These are phyloP conservation scores for Coemansia sp. DNA, from an alignment of 192 early-diverging fungal genomes.

Conservation along the genomic window DNA sequence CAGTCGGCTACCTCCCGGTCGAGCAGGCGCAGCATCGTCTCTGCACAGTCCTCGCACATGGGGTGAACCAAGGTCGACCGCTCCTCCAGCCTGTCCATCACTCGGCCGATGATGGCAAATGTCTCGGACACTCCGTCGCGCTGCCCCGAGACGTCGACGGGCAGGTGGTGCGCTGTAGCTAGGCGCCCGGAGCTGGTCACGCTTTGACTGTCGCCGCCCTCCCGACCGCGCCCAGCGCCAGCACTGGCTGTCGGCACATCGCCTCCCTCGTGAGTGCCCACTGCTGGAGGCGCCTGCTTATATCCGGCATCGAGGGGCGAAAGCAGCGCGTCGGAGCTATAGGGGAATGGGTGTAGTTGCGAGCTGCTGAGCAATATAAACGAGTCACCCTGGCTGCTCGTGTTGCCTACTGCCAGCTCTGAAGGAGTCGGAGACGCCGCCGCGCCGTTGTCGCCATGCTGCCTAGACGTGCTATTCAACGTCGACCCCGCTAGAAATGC, in stretches of 20 bases:
- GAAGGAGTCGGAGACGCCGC: not conserved
- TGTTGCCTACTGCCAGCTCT: not conserved
- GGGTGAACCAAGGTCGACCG: slow-evolving; percentile 78
- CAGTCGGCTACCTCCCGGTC: slow-evolving; percentile 73
- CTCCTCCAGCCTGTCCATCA: slow-evolving; percentile 82
- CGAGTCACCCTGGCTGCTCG: slow-evolving; percentile 43
- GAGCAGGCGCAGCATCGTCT: slow-evolving; percentile 70
- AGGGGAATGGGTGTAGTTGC: slow-evolving; percentile 25
- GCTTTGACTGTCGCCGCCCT: not conserved
- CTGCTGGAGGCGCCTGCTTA: not conserved
- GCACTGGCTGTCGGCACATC: not conserved
- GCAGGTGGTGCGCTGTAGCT: not conserved
- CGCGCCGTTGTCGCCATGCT: not conserved
- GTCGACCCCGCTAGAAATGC: not conserved
- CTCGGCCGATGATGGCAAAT: slow-evolving; percentile 51
- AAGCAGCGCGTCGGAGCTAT: not conserved
- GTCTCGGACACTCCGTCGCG: slow-evolving; percentile 38
- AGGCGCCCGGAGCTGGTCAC: slow-evolving; percentile 3
- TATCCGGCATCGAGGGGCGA: not conserved
- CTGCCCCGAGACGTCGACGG: not conserved
- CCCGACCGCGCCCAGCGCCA: not conserved
- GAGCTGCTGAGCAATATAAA: slow-evolving; percentile 52
- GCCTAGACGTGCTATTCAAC: not conserved
- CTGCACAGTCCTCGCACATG: slow-evolving; percentile 91
- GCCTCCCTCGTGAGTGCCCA: not conserved